Evolutionary conservation across 441 rosid genomes (phyloP).

Genomic region (Populus hybrid): DNA sequence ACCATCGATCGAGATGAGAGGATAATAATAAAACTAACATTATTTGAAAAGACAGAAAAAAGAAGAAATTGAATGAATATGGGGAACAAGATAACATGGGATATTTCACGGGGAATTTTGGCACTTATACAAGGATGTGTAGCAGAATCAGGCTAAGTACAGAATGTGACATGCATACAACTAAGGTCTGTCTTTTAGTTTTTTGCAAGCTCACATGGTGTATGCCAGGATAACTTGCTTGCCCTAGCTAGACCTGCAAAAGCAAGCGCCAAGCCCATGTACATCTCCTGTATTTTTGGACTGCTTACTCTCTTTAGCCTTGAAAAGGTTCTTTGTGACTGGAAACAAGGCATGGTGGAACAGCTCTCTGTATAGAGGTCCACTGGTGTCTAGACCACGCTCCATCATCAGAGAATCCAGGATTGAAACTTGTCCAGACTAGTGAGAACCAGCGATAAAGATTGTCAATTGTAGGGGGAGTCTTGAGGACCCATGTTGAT

Average conservation of each 20-base stretch:
- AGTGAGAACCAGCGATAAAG: not conserved
- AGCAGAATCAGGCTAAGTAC: too few species aligned
- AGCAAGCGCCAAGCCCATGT: not conserved
- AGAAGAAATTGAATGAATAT: not conserved
- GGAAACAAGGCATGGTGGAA: not conserved
- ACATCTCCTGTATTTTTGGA: not conserved
- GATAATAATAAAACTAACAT: not conserved
- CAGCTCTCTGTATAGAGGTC: not conserved
- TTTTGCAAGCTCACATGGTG: not conserved
- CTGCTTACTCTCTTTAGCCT: not conserved
- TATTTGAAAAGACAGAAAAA: too few species aligned
- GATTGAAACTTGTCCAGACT: not conserved
- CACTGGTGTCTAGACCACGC: constrained; percentile 3
- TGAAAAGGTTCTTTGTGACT: not conserved
- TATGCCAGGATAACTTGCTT: too few species aligned
- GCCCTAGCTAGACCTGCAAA: not conserved
- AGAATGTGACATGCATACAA: not conserved
- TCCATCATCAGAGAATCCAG: not conserved
- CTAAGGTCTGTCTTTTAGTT: not conserved
- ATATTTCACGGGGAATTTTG: not conserved
- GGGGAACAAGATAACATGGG: constrained; percentile 4
- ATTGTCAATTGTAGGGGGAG: too few species aligned
- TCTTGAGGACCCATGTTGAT: not conserved
- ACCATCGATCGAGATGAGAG: not conserved
- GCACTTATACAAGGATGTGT: not conserved